Base-by-base conservation (phyloP, 2,329 filamentous ascomycete species). In the Emergomyces orientalis region DNA sequence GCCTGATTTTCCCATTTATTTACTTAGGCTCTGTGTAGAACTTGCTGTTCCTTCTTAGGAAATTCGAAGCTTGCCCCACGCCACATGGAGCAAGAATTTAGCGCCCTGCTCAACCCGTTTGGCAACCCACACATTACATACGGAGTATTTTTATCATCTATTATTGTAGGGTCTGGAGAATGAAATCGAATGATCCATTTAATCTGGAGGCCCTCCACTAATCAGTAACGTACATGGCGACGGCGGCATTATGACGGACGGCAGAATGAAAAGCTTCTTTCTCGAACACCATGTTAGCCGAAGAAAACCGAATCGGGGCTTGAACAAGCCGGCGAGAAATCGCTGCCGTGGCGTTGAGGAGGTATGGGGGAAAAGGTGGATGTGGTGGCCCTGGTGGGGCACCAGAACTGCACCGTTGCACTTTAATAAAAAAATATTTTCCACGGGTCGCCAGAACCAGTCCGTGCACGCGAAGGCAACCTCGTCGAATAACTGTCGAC, bases 321-420 rank as follows among this genome's bases (percentile, higher is more conserved):
- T 9, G 45, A 8, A 19, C 30, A n/a, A n/a, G n/a, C n/a, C n/a
- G n/a, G n/a, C n/a, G n/a, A n/a, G n/a, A n/a, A n/a, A n/a, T n/a
- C n/a, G n/a, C n/a, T 37, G 6, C 27, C 51, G 30, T n/a, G 32
- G 17, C 34, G 11, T 34, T 34, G 27, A 32, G 51, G 3, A 11
- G 27, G 6, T 30, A 11, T 27, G 22, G 34, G 34, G 22, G 17
- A 32, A 30, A 13, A 7, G 41, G 19, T n/a, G 41, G 5, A 19
- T 17, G 14, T 43, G 14, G 55, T 45, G 37, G 22, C 17, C 22
- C 9, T 43, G 22, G 56, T 59, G 56, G 56, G 27, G 56, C 25
- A n/a, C 27, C 3, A n/a, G 41, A 32, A 32, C 56, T 30, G 8
- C 56, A 45, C 56, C 56, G 39, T 59, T 59, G 39, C 56, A 58